Base-by-base conservation (phyloP, 371 early-diverging fungal species). In the Mucor sp. region DNA sequence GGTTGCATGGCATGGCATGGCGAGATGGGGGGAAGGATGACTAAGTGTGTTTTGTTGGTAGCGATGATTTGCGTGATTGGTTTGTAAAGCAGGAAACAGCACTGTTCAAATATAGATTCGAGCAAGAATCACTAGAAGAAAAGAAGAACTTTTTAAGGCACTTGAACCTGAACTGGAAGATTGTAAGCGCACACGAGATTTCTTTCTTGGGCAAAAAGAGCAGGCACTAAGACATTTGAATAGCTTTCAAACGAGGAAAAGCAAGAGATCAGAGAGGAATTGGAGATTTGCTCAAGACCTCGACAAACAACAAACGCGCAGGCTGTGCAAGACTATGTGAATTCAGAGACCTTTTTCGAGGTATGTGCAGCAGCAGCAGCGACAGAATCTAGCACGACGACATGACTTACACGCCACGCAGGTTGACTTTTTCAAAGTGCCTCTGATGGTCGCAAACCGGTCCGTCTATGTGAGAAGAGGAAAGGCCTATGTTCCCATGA, bases 41-140 rank as follows among this genome's bases (percentile, higher is more conserved):
- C 19, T 44, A n/a, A 23, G 8, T 50, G 0, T 37, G 9, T 15
- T 23, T 1, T 12, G 7, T 28, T 14, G 33, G 33, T 60, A 91
- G 90, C 58, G 93, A 92, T 44, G 95, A 96, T 50, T 83, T 94
- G 60, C 87, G 94, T 37, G 70, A 74, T n/a, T 99, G 99, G 99
- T 94, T 97, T 70, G 63, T 97, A 33, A 87, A 90, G 59, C 92
- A 95, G 67, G 99, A 98, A 71, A 80, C 87, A 60, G 83, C 84
- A 9, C 79, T 97, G 61, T 97, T 98, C 80, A 89, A 85, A 86
- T 87, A 77, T 68, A 79, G 87, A 58, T 79, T 92, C 64, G 79
- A 86, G n/a, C 76, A 75, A 33, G 86, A 87, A 62, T 58, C 73
- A 15, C 41, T 80, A n/a, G 79, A 80, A 6, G 92, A 91, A 30